Percentiles rank a stretch among this genome's conserved stretches.
Conservation (phyloP, 1,139 yeast genomes). For the Zygosaccharomyces sapae region DNA sequence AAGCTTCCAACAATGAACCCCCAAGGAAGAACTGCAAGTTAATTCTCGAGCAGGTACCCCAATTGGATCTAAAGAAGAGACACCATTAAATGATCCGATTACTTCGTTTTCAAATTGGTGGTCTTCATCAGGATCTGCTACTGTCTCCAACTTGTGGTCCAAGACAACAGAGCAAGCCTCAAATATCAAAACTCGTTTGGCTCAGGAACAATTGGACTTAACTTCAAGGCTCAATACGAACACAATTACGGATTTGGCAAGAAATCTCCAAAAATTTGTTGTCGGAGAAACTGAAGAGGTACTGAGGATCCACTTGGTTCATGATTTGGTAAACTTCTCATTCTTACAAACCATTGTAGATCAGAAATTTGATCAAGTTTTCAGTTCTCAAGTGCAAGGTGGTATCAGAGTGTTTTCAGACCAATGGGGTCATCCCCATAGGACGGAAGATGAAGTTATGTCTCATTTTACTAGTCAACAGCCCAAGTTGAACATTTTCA, state of each 20-base stretch:
- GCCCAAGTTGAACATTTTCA: conserved; percentile 62
- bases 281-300: conserved; percentile 68
- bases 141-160: conserved; percentile 69
- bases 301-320: conserved; percentile 72
- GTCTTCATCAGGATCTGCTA: conserved; percentile 68
- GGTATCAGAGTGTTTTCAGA: conserved; percentile 61
- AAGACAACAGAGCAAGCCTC: conserved; percentile 38
- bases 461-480: conserved; percentile 34
- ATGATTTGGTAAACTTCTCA: conserved; percentile 73
- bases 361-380: conserved; percentile 71
- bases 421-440: conserved; percentile 38
- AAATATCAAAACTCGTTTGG: conserved; percentile 29
- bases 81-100: conserved; percentile 55
- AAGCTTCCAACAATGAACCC: conserved; percentile 9
- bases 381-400: conserved; percentile 83
- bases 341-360: conserved; percentile 62
- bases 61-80: conserved; percentile 16
- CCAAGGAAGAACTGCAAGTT: conserved; percentile 15
- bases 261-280: conserved; percentile 42
- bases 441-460: conserved; percentile 24
- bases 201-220: conserved; percentile 34
- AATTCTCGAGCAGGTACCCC: conserved; percentile 17
- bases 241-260: conserved; percentile 34
- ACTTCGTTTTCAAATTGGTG: conserved; percentile 77
- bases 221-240: conserved; percentile 40